These are phyloP conservation scores for Linum tenue DNA, from an alignment of 345 rosid species.

Conservation along the genomic window DNA sequence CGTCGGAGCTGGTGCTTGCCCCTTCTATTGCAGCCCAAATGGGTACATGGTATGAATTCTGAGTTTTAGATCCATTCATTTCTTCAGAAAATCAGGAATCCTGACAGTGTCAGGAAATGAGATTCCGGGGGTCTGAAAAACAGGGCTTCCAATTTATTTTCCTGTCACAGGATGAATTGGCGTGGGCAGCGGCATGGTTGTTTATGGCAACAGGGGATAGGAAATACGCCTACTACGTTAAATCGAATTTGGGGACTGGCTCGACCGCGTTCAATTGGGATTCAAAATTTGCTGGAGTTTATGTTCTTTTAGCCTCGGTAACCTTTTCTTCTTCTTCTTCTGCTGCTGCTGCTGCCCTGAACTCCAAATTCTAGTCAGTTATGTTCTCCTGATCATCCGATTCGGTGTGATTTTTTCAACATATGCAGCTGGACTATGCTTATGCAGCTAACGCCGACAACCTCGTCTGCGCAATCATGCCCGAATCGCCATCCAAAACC, in stretches of 20 bases:
- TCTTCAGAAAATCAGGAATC: not conserved
- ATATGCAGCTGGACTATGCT: not conserved
- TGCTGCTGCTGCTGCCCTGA: no score
- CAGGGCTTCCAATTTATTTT: no score
- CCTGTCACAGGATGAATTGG: conserved; percentile 1
- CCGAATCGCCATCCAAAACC: not conserved
- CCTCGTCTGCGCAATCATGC: not conserved
- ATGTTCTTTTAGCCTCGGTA: not conserved
- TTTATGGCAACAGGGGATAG: not conserved
- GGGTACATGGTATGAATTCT: not conserved
- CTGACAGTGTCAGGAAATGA: not conserved
- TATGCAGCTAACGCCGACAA: not conserved
- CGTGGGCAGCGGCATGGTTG: conserved; percentile 8
- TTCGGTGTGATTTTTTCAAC: no score
- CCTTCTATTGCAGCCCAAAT: not conserved
- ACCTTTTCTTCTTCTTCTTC: no score
- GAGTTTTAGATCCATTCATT: no score
- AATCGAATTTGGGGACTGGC: not conserved
- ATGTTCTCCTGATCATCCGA: no score
- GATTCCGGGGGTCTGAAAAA: not conserved
- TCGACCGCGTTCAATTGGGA: not conserved
- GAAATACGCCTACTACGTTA: not conserved
- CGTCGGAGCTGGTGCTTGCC: not conserved
- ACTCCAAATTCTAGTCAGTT: no score
- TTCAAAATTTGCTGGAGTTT: not conserved